Evolutionary conservation across 2,329 filamentous ascomycete species (phyloP).

Genomic region (Emmonsiellopsis sp.): DNA sequence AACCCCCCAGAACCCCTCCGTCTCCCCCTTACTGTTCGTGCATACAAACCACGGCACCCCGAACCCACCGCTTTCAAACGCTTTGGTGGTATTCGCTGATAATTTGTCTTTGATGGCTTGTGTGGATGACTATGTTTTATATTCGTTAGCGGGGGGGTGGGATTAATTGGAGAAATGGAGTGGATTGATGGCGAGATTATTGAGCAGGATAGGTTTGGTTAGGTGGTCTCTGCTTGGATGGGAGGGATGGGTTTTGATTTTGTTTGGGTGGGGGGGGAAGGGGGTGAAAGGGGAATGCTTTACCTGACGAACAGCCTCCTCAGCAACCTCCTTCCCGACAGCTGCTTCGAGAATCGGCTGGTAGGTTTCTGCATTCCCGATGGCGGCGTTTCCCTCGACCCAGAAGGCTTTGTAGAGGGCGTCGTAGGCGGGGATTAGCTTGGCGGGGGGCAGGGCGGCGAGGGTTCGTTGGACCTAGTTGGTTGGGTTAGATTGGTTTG

Average conservation of each 20-base stretch:
- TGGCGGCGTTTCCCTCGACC: conserved; percentile 36
- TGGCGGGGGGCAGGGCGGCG: conserved; percentile 35
- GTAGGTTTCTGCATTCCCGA: conserved; percentile 38
- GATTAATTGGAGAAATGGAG: no score
- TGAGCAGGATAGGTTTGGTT: no score
- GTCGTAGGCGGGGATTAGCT: conserved; percentile 32
- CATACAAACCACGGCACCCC: conserved; percentile 52
- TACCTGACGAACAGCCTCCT: conserved; percentile 34
- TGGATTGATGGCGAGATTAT: no score
- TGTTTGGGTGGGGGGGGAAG: no score
- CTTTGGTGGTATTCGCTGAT: conserved; percentile 40
- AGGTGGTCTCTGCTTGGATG: no score
- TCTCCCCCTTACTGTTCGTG: conserved; percentile 44
- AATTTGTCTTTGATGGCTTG: conserved; percentile 39
- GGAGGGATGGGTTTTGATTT: no score
- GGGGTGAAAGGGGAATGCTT: no score
- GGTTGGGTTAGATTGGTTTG: no score
- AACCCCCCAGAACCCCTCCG: conserved; percentile 50
- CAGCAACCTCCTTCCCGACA: conserved; percentile 36
- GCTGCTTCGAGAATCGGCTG: conserved; percentile 34
- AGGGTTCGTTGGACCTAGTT: conserved; percentile 41
- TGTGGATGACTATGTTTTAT: conserved; percentile 14
- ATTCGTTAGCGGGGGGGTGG: conserved; percentile 5
- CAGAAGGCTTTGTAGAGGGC: conserved; percentile 45
- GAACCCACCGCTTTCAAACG: conserved; percentile 48